Evolutionary conservation across 495 filamentous ascomycete species (phyloP), one percentile per base, ranked within the genome.

Genomic region (Lophiotrema nucula): DNA sequence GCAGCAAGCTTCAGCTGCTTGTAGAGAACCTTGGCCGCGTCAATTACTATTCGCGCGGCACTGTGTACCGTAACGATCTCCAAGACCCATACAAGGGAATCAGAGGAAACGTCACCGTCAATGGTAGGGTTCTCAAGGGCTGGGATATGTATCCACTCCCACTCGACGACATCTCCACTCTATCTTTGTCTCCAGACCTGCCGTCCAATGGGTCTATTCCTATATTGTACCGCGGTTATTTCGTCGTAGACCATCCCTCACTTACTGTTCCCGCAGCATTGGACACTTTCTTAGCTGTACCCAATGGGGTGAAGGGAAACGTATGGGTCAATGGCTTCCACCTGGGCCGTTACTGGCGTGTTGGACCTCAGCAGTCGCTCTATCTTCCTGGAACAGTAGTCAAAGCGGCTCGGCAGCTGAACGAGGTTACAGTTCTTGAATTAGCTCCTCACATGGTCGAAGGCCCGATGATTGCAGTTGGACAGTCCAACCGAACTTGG

Each of bases 281-380:
- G 11, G 74, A 77, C 51, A 78, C 76, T 1, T 79, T 72, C 58
- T 60, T 79, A 2, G 64, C 67, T 12, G 56, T 79, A 4, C 72
- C 72, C 0, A 65, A 62, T 21, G 73, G 74, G 50, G 68, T 72
- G 2, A 79, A 78, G 61, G 76, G 76, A 0, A 70, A 69, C 24
- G 72, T 78, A 0, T 79, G 72, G 72, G 74, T 79, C 8, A 79
- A 78, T 56, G 74, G 70, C 15, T 68, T 73, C 19, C 74, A 79
- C 46, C 60, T 79, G 0, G 76, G 77, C 11, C 66, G 75, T 11
- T 78, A 77, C 44, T 79, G 76, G 77, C 59, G 63, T 18, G 68
- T 79, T 19, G 76, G 76, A 0, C 75, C 75, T 4, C 76, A 78
- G 66, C 76, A 79, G 57, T 73, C 71, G n/a, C 52, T 77, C 3